Evolutionary conservation across 2,329 filamentous ascomycete species (phyloP).

Genomic region (Venturiaceae sp.): DNA sequence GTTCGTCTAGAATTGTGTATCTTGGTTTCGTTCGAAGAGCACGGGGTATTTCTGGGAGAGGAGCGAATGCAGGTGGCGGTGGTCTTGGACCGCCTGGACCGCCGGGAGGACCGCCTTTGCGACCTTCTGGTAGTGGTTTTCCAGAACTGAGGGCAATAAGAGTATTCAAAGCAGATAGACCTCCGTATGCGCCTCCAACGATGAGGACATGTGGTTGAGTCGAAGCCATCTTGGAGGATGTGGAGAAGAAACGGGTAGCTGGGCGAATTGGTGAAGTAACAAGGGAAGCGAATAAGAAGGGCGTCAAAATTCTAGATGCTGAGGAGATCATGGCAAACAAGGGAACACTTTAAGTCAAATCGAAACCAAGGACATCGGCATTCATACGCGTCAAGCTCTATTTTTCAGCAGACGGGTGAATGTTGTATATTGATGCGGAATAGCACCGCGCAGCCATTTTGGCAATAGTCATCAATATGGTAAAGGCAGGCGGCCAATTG

Average conservation of each 20-base stretch:
- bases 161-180: slow-evolving; percentile 56
- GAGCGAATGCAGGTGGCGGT: not conserved
- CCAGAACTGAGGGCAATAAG: slow-evolving; percentile 57
- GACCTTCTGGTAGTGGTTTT: slow-evolving; percentile 30
- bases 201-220: slow-evolving; percentile 41
- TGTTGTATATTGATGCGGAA: not conserved
- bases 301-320: not conserved
- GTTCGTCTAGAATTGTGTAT: slow-evolving; percentile 60
- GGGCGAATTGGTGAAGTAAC: not conserved
- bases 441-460: not conserved
- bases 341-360: not conserved
- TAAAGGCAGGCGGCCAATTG: not conserved
- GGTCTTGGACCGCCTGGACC: slow-evolving; percentile 13
- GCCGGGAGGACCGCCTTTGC: slow-evolving; percentile 20
- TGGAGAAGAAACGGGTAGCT: not conserved
- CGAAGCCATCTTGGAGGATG: not conserved
- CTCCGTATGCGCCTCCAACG: slow-evolving; percentile 64
- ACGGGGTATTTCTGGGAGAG: not conserved
- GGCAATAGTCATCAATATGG: not conserved
- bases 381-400: not conserved
- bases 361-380: not conserved
- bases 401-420: not conserved
- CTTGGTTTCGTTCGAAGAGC: slow-evolving; percentile 4
- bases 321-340: not conserved
- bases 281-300: not conserved